Base-by-base conservation (phyloP, 1,139 yeast genomes). In the Zygosaccharomyces sapae region DNA sequence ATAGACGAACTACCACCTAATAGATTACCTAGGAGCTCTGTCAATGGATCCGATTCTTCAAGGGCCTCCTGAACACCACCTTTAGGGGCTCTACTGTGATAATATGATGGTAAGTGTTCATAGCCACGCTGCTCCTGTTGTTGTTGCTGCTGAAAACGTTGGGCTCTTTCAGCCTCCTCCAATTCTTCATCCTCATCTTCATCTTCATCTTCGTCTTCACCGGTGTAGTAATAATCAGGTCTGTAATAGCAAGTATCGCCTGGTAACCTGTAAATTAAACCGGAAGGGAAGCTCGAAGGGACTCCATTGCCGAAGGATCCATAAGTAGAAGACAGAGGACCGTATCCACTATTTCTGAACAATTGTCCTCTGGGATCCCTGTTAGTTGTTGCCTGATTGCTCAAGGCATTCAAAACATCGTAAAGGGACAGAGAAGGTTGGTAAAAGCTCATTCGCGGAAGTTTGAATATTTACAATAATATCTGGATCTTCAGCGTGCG, bases 391-490 rank as follows among this genome's bases (percentile, higher is more conserved):
- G 54, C 50, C 29, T 58, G 61, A 18, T 45, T 48, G 10, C 60
- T 49, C 34, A 62, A 43, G 4, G 65, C 65, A 30, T 56, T 56
- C 38, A 61, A 27, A 19, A 62, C 57, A 48, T 62, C 66, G 41
- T 59, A 61, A 20, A 61, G 44, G 1, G 66, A 62, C 44, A 61
- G 33, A n/a, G 63, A 55, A 39, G 65, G 65, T 48, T 61, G 64
- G 37, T 61, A 57, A 40, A 58, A 62, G 44, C 63, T 62, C 66
- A 62, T 62, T 29, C 10, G 13, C 8, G 33, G 12, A 2, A 9
- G 18, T 10, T 34, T 12, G 33, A 33, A 22, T 34, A 8, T 34
- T 8, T n/a, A n/a, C 25, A 6, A 22, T n/a, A n/a, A n/a, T n/a
- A n/a, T n/a, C n/a, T n/a, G n/a, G n/a, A n/a, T n/a, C n/a, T n/a